Base-by-base conservation (phyloP, 2,329 filamentous ascomycete species). In the Myotisia sp. region DNA sequence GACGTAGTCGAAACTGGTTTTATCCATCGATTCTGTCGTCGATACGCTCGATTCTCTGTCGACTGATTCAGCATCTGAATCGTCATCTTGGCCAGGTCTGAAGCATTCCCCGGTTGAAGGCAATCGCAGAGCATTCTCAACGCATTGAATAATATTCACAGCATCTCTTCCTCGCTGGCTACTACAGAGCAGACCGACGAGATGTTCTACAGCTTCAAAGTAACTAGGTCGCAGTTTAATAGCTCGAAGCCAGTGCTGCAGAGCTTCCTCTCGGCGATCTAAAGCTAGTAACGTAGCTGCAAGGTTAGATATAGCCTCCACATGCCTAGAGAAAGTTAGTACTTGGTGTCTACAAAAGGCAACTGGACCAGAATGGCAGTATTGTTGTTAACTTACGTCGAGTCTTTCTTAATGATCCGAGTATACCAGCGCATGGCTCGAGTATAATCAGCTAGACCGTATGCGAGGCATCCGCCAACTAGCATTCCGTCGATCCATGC, bases 401-500 rank as follows among this genome's bases (percentile, higher is more conserved):
- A 53, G 51, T 79, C 74, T 24, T 68, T 60, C 18, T 63, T 63
- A 22, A 79, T 57, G 29, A 79, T 74, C 45, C 59, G 57, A 3
- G 55, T 58, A 49, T 68, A 68, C 63, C 65, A 68, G 33, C 62
- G 53, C 49, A 64, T 55, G 18, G 65, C 64, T 48, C 83, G 78
- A 41, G 80, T 71, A 51, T 90, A 92, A 50, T 83, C 76, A 41
- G 84, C 83, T 9, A 95, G 61, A 5, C 82, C 86, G 59, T 95
- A 95, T 32, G 87, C 79, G 38, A 98, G 65, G 58, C 90, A 95
- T 2, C 90, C 90, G 24, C 81, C 84, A 5, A 95, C 65, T 24
- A 95, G 65, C 64, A 95, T 86, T 2, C 90, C 90, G 51, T 95
- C 87, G 34, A 85, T 71, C 90, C 90, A 98, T 46, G 75, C 71